Conservation (phyloP, 2,329 filamentous ascomycete genomes). For the Aspergillus ochraceoroseus region DNA sequence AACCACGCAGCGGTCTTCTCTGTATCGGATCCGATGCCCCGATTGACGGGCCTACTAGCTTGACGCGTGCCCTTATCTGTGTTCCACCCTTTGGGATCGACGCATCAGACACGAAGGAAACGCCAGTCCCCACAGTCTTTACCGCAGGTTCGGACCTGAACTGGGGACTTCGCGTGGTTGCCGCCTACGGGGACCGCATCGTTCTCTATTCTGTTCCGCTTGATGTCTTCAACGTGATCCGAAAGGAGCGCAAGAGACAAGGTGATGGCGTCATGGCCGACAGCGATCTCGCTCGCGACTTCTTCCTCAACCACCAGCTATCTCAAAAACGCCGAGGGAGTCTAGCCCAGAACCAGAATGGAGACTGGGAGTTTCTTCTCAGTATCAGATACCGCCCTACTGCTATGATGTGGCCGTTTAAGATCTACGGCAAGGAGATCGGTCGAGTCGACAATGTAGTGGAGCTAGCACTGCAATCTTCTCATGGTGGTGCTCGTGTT, state of each 20-base stretch:
- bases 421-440: conserved; percentile 49
- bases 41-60: conserved; percentile 52
- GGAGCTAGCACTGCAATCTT: conserved; percentile 48
- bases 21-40: conserved; percentile 60
- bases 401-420: conserved; percentile 47
- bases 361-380: conserved; percentile 41
- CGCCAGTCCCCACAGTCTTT: conserved; percentile 50
- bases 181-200: conserved; percentile 50
- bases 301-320: conserved; percentile 30
- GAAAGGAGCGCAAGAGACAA: conserved; percentile 33
- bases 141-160: conserved; percentile 53
- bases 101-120: conserved; percentile 14
- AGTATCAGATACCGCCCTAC: conserved; percentile 36
- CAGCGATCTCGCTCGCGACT: conserved; percentile 32
- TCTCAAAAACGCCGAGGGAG: conserved; percentile 29
- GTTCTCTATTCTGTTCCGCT: conserved; percentile 59
- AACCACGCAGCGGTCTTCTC: conserved; percentile 53
- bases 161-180: conserved; percentile 56
- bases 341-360: conserved; percentile 33
- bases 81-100: conserved; percentile 35
- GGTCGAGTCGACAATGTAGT: conserved; percentile 45
- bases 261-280: conserved; percentile 33
- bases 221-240: conserved; percentile 49
- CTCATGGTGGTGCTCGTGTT: conserved; percentile 44
- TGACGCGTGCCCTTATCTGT: conserved; percentile 57